Conservation (phyloP, 148 eudicot genomes). For the Limonium bicolor region DNA sequence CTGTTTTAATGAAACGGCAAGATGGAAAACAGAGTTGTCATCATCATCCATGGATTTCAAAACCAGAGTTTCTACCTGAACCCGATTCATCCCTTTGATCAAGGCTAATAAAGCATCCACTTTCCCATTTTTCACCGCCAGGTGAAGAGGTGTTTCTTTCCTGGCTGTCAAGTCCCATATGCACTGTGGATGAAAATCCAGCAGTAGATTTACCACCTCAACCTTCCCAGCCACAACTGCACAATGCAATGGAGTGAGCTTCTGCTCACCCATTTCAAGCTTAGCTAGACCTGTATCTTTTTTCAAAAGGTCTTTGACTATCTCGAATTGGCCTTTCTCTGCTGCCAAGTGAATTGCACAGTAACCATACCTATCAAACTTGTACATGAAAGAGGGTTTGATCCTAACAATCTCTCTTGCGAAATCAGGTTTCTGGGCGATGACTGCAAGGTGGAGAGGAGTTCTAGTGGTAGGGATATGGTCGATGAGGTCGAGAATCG, state of each 20-base stretch:
- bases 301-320: conserved; percentile 2
- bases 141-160: conserved; percentile 8
- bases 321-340: conserved; percentile 4
- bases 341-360: conserved; percentile 11
- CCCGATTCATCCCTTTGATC: conserved; percentile 3
- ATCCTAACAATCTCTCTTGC: conserved; percentile 8
- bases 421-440: conserved; percentile 7
- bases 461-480: conserved; percentile 5
- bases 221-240: conserved; percentile 5
- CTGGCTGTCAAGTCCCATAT: conserved; percentile 4
- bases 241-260: conserved; percentile 7
- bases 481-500: conserved; percentile 3
- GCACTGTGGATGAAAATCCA: neutral
- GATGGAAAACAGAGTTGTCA: no score
- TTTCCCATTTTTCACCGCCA: conserved; percentile 10
- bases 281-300: neutral
- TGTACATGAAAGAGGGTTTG: conserved; percentile 3
- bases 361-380: conserved; percentile 7
- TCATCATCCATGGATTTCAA: no score
- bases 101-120: conserved; percentile 4
- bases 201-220: conserved; percentile 5
- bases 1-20: no score
- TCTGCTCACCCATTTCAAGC: conserved; percentile 1
- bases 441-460: conserved; percentile 10
- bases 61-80: no score